Conservation (phyloP, 2,329 filamentous ascomycete species). For the Exophiala sideris region DNA sequence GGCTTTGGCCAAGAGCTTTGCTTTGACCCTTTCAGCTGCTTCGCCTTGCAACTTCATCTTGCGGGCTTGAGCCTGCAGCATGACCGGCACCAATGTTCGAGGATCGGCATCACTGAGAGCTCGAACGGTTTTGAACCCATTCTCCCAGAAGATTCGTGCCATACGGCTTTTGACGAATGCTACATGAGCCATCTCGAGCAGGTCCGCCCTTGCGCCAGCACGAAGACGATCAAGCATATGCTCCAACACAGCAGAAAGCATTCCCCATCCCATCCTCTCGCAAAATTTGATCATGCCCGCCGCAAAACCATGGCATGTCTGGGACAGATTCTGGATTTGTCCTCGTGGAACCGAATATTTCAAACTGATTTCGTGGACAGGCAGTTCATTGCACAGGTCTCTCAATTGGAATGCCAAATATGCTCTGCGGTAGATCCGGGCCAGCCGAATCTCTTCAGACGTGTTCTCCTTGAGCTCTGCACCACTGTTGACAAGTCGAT, state of each 20-base stretch:
- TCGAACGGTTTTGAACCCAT: slow-evolving; percentile 67
- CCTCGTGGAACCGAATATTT: slow-evolving; percentile 71
- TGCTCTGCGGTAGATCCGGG: slow-evolving; percentile 66
- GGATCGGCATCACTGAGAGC: slow-evolving; percentile 67
- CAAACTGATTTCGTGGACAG: slow-evolving; percentile 64
- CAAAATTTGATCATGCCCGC: slow-evolving; percentile 78
- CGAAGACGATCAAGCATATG: slow-evolving; percentile 72
- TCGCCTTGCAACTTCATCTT: slow-evolving; percentile 51
- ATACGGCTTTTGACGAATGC: slow-evolving; percentile 75
- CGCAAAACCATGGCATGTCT: slow-evolving; percentile 74
- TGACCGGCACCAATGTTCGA: slow-evolving; percentile 65
- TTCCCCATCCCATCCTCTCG: slow-evolving; percentile 61
- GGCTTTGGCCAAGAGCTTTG: slow-evolving; percentile 65
- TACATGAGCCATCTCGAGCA: slow-evolving; percentile 67
- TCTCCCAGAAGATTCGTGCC: slow-evolving; percentile 71
- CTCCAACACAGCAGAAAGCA: slow-evolving; percentile 68
- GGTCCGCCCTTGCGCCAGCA: slow-evolving; percentile 67
- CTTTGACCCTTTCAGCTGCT: slow-evolving; percentile 59
- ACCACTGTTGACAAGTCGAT: slow-evolving; percentile 64
- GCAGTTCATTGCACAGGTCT: slow-evolving; percentile 73
- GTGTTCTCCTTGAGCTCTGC: slow-evolving; percentile 59
- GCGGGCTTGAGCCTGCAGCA: slow-evolving; percentile 57
- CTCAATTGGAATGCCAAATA: slow-evolving; percentile 75
- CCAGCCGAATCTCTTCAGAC: slow-evolving; percentile 56
- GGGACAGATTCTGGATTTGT: slow-evolving; percentile 67